Evolutionary conservation across 1,284 basidiomycete species (phyloP), one percentile per base, ranked within the genome.

Genomic region (Termitomyces sp.): DNA sequence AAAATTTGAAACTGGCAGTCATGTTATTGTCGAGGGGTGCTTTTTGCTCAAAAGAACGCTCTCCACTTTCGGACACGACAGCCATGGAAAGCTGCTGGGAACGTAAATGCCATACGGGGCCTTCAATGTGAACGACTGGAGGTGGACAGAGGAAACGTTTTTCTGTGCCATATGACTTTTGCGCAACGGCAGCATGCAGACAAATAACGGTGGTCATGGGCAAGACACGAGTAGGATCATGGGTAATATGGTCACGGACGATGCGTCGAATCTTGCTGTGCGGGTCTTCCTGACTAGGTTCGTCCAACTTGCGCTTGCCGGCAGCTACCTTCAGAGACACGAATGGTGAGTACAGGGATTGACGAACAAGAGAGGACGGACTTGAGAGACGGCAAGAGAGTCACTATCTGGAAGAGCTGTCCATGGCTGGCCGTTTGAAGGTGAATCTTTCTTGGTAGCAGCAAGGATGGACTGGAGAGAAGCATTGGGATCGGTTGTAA

Each of bases 111-210:
- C 83, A 86, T 28, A 90, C 81, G 2, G 91, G 88, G 13, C 92
- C 90, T 64, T 90, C 88, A 62, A 94, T 88, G 61, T 90, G 88
- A 45, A 94, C 91, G 58, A 94, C 82, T 15, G 92, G 92, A 3
- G 92, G 92, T 2, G 92, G 92, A 65, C 90, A 92, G 48, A 94
- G 81, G 68, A 93, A 94, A 50, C 92, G 89, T 70, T 94, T 94
- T 73, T 94, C 92, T 67, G 84, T 90, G 52, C 92, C 92, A 67
- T 94, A 94, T 8, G 90, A 93, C 71, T 94, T 94, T 74, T 94
- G 92, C 0, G 92, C 92, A 45, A 93, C 92, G 17, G 91, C 90
- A 31, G 92, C 91, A 63, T 94, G 91, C 36, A 92, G 74, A 64
- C 91, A 93, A 57, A 92, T 83, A 33, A 94, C 88, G 40, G 90